Base-by-base conservation (phyloP, 768 basidiomycete genomes). In the Calvatia gigantea region DNA sequence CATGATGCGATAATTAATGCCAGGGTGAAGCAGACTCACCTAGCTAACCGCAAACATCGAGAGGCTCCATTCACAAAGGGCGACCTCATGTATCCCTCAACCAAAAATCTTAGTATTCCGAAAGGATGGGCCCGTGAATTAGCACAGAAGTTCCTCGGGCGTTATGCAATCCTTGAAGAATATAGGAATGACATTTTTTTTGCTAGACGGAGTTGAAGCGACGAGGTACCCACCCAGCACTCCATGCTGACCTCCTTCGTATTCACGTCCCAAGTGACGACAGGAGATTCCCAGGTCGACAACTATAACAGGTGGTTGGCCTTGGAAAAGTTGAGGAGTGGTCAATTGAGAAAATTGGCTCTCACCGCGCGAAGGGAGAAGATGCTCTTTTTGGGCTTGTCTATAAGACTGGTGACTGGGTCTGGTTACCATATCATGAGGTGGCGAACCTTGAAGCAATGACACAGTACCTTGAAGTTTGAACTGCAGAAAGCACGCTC, bases 101-200 rank as follows among this genome's bases (percentile, higher is more conserved):
- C 72, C 0, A 61, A 66, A 32, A 75, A 76, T 49, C 43, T 75
- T 0, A 62, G 54, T 59, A 0, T 59, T 33, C 41, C 46, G 5
- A 55, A 51, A 21, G 58, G 54, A 3, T 14, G 55, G 0, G 37
- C 58, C 9, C 29, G 49, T 11, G 56, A 61, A 25, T 28, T 61
- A 6, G 35, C 39, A n/a, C 49, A 48, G 2, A 57, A 48, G 31
- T 61, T 12, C 53, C 55, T 58, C 7, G 53, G 59, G 2, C 59
- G 46, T 1, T 60, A 60, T 37, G 14, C 21, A 12, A 28, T 60
- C 17, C 4, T 56, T 14, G 19, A 46, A 11, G 57, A 52, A 25
- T 52, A 46, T 27, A 15, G 31, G 1, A 51, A 57, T n/a, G 45
- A 44, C 21, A 51, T 49, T 14, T 51, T 29, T 21, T 2, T 32